Conservation (phyloP, 2,329 filamentous ascomycete genomes). For the Calonectria hongkongensis region DNA sequence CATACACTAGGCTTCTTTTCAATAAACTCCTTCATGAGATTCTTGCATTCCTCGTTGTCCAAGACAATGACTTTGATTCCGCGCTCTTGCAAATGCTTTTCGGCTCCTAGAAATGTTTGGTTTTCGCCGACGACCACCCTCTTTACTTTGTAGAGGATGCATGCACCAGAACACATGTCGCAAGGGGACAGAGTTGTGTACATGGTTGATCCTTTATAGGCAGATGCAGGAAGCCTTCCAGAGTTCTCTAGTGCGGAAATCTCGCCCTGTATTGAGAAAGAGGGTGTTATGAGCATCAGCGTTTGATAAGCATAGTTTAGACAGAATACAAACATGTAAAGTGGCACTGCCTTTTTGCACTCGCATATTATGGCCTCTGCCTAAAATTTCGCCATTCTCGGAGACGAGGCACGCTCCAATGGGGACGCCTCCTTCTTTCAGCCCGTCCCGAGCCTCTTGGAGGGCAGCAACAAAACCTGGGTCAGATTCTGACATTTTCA, state of each 20-base stretch:
- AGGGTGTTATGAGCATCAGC: background rate
- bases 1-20: conserved; percentile 82
- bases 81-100: conserved; percentile 79
- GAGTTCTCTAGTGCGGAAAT: conserved; percentile 85
- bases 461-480: conserved; percentile 31
- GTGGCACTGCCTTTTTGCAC: conserved; percentile 83
- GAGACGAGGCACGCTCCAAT: conserved; percentile 78
- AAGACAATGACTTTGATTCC: conserved; percentile 85
- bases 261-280: conserved; percentile 74
- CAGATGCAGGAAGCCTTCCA: conserved; percentile 80
- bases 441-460: conserved; percentile 29
- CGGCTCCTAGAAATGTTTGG: conserved; percentile 83
- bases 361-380: conserved; percentile 84
- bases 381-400: conserved; percentile 81
- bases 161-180: conserved; percentile 88
- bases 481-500: conserved; percentile 29
- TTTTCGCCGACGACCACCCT: conserved; percentile 88
- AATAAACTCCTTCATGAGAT: conserved; percentile 83
- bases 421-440: conserved; percentile 27
- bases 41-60: conserved; percentile 78
- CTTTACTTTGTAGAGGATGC: conserved; percentile 83
- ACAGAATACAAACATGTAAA: conserved; percentile 75
- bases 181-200: conserved; percentile 88
- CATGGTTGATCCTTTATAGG: conserved; percentile 83
- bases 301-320: background rate